Conservation (phyloP, 1,139 yeast genomes). For the Diutina pseudorugosa region DNA sequence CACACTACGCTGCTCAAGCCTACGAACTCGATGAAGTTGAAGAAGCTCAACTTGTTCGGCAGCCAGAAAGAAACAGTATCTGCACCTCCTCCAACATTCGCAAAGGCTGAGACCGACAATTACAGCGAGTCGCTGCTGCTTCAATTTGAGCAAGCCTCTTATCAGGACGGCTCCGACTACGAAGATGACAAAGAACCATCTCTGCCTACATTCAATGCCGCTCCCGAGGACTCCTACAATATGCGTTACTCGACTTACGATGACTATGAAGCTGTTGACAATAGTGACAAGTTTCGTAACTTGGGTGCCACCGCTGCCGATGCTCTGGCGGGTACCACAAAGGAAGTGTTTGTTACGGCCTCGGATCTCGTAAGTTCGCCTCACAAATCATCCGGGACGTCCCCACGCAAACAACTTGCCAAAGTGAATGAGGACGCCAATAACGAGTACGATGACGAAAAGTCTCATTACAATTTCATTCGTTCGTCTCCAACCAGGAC, state of each 20-base stretch:
- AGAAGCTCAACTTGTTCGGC: neutral
- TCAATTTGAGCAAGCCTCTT: neutral
- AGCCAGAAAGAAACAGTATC: neutral
- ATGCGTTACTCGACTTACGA: constrained; percentile 1
- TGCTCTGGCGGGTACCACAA: neutral
- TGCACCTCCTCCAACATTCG: neutral
- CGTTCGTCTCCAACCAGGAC: neutral
- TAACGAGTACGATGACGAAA: neutral
- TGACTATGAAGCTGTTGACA: neutral
- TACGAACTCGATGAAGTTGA: neutral
- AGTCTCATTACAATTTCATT: neutral
- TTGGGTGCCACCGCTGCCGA: neutral
- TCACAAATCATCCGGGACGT: neutral
- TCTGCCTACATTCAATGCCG: neutral
- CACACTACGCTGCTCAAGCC: neutral
- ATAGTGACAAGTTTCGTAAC: neutral
- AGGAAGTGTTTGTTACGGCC: constrained; percentile 1
- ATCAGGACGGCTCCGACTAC: neutral
- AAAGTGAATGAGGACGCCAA: neutral
- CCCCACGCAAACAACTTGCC: neutral
- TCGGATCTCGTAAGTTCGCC: neutral
- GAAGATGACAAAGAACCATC: neutral
- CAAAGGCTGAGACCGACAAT: neutral
- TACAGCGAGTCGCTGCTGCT: neutral
- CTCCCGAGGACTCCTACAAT: neutral